Conservation (phyloP, 345 rosid species). For the Alliaria petiolata region DNA sequence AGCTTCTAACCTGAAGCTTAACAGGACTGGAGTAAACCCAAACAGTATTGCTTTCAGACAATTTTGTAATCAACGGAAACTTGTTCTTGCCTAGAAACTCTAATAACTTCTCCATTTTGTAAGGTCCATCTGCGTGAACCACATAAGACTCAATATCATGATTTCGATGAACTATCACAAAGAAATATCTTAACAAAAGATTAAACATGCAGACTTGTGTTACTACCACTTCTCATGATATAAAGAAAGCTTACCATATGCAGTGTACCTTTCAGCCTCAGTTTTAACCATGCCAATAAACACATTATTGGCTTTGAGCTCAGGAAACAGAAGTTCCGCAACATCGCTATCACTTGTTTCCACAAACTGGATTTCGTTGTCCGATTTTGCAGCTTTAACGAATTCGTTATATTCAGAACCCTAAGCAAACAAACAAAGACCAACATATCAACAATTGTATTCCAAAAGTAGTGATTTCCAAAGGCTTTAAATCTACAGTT, state of each 20-base stretch:
- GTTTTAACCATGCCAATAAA: conserved; percentile 77
- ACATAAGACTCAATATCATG: not conserved
- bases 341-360: conserved; percentile 38
- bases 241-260: conserved; percentile 48
- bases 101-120: conserved; percentile 48
- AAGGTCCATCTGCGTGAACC: conserved; percentile 57
- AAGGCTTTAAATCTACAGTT: not conserved
- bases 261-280: conserved; percentile 71
- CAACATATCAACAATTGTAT: not conserved
- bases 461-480: not conserved
- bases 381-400: conserved; percentile 57
- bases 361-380: conserved; percentile 71
- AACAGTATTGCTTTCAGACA: conserved; percentile 65
- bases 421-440: conserved; percentile 33
- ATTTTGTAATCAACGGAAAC: conserved; percentile 73
- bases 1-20: conserved; percentile 62
- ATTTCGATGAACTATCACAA: not conserved
- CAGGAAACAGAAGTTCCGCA: conserved; percentile 63
- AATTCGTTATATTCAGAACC: conserved; percentile 64
- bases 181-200: not conserved
- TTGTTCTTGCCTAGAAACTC: conserved; percentile 67
- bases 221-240: not conserved
- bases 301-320: conserved; percentile 28
- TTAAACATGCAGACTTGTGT: not conserved
- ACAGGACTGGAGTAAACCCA: conserved; percentile 72